These are phyloP conservation scores for Debaryomyces prosopidis DNA, from an alignment of 805 yeast species.

Conservation along the genomic window DNA sequence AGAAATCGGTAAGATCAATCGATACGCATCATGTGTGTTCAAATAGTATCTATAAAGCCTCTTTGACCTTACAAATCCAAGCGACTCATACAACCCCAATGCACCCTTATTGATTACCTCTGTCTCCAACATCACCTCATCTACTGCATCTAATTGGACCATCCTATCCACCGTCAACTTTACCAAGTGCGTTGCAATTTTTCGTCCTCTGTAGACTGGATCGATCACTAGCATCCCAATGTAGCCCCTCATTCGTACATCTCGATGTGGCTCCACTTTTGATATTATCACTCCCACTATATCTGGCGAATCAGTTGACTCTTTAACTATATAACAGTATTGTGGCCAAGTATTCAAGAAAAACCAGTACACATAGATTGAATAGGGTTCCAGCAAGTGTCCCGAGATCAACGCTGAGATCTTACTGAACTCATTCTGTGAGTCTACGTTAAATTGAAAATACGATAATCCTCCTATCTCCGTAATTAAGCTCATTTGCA, in stretches of 20 bases:
- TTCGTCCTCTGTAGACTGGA: slow-evolving; percentile 66
- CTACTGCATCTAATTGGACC: slow-evolving; percentile 62
- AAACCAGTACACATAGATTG: slow-evolving; percentile 88
- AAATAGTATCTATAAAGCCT: slow-evolving; percentile 84
- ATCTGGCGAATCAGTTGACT: slow-evolving; percentile 20
- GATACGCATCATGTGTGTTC: slow-evolving; percentile 90
- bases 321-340: slow-evolving; percentile 65
- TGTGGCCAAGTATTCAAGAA: slow-evolving; percentile 91
- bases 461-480: slow-evolving; percentile 16
- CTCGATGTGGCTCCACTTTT: slow-evolving; percentile 75
- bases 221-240: slow-evolving; percentile 95
- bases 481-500: background rate
- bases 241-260: slow-evolving; percentile 78
- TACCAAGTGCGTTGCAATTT: slow-evolving; percentile 79
- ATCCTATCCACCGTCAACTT: slow-evolving; percentile 61
- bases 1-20: slow-evolving; percentile 79
- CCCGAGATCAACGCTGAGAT: slow-evolving; percentile 60
- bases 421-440: slow-evolving; percentile 45
- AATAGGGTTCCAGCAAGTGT: slow-evolving; percentile 91
- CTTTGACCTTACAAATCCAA: slow-evolving; percentile 75
- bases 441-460: slow-evolving; percentile 20
- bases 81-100: slow-evolving; percentile 62
- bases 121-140: slow-evolving; percentile 91
- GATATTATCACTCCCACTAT: slow-evolving; percentile 86
- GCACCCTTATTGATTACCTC: slow-evolving; percentile 82